Percentiles rank a stretch among this genome's conserved stretches.
Evolutionary conservation across 345 rosid genomes (phyloP).

Genomic region (Acer yangbiense): DNA sequence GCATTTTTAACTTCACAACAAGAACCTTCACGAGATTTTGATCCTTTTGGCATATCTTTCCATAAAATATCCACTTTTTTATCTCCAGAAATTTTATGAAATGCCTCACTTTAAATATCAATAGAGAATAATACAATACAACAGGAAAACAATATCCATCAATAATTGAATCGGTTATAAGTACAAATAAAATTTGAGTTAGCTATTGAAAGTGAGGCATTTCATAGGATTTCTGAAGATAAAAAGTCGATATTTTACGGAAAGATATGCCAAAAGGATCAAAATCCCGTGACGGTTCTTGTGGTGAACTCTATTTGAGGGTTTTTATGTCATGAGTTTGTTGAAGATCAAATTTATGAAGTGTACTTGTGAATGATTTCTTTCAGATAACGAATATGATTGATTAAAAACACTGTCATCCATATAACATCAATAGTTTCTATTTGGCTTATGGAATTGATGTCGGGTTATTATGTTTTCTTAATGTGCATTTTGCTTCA

Average conservation of each 20-base stretch:
- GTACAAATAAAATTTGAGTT: too few species aligned
- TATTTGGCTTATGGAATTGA: conserved; percentile 73
- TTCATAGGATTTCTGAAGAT: too few species aligned
- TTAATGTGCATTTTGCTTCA: conserved; percentile 49
- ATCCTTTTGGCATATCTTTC: too few species aligned
- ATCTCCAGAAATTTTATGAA: too few species aligned
- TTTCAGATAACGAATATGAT: conserved; percentile 67
- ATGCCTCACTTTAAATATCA: too few species aligned
- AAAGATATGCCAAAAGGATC: conserved; percentile 48
- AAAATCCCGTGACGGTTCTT: conserved; percentile 24
- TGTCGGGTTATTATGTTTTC: conserved; percentile 68
- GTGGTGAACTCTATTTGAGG: conserved; percentile 79
- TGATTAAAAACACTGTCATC: conserved; percentile 87
- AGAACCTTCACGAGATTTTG: too few species aligned
- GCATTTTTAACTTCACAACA: too few species aligned
- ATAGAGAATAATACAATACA: too few species aligned
- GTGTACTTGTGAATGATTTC: conserved; percentile 58
- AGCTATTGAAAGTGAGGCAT: too few species aligned
- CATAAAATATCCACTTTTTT: too few species aligned
- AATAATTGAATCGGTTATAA: too few species aligned
- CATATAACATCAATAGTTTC: conserved; percentile 71
- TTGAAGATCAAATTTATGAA: conserved; percentile 59
- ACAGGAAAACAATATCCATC: too few species aligned
- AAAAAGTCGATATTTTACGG: conserved; percentile 52
- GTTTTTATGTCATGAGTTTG: conserved; percentile 56